Percentiles rank a stretch among this genome's conserved stretches.
phyloP scores from a whole-genome alignment of 1,139 yeast genomes.

The Pichiaceae sp. region DNA sequence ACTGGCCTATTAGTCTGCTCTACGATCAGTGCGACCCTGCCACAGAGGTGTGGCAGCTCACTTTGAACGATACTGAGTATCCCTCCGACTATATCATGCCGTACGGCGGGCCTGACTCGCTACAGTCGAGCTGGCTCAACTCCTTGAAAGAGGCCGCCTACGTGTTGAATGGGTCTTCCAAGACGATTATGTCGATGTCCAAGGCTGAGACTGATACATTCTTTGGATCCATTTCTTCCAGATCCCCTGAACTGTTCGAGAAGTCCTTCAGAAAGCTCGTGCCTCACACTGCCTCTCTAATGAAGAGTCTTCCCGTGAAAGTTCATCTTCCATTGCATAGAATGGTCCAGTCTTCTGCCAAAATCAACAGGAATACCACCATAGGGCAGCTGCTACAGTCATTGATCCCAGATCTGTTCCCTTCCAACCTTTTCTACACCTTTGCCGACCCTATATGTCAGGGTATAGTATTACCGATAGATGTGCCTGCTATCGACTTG shows the following conservation, averaged over 20 bases:
- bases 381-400: slow-evolving; percentile 34
- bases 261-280: slow-evolving; percentile 29
- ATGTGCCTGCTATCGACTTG: slow-evolving; percentile 40
- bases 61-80: slow-evolving; percentile 33
- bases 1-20: slow-evolving; percentile 66
- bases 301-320: slow-evolving; percentile 49
- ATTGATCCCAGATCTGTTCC: slow-evolving; percentile 39
- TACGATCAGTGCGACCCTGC: slow-evolving; percentile 36
- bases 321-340: slow-evolving; percentile 44
- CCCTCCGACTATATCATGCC: slow-evolving; percentile 53
- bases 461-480: slow-evolving; percentile 49
- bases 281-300: slow-evolving; percentile 24
- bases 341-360: slow-evolving; percentile 36
- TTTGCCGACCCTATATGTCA: slow-evolving; percentile 47
- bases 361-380: slow-evolving; percentile 18
- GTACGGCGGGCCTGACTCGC: slow-evolving; percentile 13
- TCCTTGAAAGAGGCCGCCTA: slow-evolving; percentile 75
- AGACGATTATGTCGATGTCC: slow-evolving; percentile 66
- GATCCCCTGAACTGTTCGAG: slow-evolving; percentile 29
- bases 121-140: slow-evolving; percentile 58
- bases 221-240: slow-evolving; percentile 42
- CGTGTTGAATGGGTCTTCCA: slow-evolving; percentile 65
- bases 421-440: slow-evolving; percentile 24
- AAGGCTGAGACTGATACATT: slow-evolving; percentile 47
- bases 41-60: slow-evolving; percentile 41